Percentiles rank a stretch among this genome's conserved stretches.
These are phyloP conservation scores for Glutinoglossum americanum DNA, from an alignment of 495 filamentous ascomycete genomes.

Conservation along the genomic window DNA sequence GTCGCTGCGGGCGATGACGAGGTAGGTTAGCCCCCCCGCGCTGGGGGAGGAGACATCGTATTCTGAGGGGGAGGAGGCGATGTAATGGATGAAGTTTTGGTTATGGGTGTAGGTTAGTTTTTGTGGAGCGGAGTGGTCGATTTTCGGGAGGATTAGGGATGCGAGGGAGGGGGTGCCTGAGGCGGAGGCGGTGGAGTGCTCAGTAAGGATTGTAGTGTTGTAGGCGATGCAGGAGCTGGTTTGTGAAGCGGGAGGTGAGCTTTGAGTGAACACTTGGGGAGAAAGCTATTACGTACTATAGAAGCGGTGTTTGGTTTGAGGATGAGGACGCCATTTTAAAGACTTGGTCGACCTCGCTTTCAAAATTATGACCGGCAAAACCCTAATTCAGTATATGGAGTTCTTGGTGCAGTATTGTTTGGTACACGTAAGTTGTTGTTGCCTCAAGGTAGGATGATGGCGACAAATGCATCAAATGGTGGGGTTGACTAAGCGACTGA, in stretches of 20 bases:
- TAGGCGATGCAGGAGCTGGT: conserved; percentile 74
- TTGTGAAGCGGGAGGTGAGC: not conserved
- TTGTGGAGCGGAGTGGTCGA: conserved; percentile 55
- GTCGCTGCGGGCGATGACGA: conserved; percentile 56
- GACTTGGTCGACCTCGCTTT: conserved; percentile 13
- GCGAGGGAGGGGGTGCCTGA: conserved; percentile 64
- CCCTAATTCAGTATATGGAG: not conserved
- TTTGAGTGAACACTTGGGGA: not conserved
- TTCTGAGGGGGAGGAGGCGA: conserved; percentile 59
- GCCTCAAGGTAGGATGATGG: conserved; percentile 56
- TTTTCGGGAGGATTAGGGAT: conserved; percentile 88
- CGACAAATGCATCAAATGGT: conserved; percentile 31
- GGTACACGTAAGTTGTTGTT: not conserved
- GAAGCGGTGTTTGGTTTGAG: conserved; percentile 87
- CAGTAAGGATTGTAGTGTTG: conserved; percentile 74
- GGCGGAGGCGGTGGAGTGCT: conserved; percentile 64
- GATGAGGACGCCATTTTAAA: conserved; percentile 79
- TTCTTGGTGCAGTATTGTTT: not conserved
- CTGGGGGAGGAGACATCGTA: conserved; percentile 26
- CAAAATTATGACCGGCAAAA: not conserved
- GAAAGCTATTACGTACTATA: conserved; percentile 34
- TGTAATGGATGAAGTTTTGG: conserved; percentile 84
- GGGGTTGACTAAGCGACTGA: not conserved
- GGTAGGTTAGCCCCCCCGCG: conserved; percentile 62
- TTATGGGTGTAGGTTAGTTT: conserved; percentile 91